Base-by-base conservation (phyloP, 1,284 basidiomycete species). In the Trametes polyzona region DNA sequence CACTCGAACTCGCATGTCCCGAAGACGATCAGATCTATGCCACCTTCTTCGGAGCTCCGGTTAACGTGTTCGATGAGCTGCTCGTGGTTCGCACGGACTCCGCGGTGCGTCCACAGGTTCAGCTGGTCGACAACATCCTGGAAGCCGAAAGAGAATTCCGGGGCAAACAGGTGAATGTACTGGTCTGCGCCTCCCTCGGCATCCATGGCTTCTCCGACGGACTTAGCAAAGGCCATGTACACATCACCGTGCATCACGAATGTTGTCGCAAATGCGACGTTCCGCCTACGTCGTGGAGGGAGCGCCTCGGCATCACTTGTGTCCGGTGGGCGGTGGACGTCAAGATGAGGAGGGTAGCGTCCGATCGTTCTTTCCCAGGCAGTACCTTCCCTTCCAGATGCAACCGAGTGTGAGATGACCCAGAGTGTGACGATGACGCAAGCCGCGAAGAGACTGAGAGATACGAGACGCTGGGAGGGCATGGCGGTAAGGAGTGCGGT, bases 1-100 rank as follows among this genome's bases (percentile, higher is more conserved):
- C 47, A 75, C 74, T 75, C 59, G 16, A 72, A 52, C 57, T 75
- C 74, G 53, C 74, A 76, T 23, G 74, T 76, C 27, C 74, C 74
- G 11, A 76, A 65, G 17, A 76, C 57, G 23, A 77, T 60, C 37
- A 74, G 24, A 57, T 76, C 73, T 37, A 74, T 64, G 24, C 59
- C 64, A 16, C 65, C 65, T 4, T 67, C 48, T 44, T 60, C 58
- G 24, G 56, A 51, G 46, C 56, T 52, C 17, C 43, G 26, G 23
- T 47, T 62, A 5, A 75, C 48, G n/a, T 66, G 66, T 0, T 62
- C 41, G 3, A 71, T 35, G 19, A 76, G 62, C 9, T 68, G 57
- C 9, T 68, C 63, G 3, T 64, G 56, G 1, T 52, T 30, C 11
- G 58, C 58, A 11, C 67, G 64, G 12, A 62, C 47, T 1, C 73